Evolutionary conservation across 305 asterid species (phyloP).

Genomic region (Salvia sclarea): DNA sequence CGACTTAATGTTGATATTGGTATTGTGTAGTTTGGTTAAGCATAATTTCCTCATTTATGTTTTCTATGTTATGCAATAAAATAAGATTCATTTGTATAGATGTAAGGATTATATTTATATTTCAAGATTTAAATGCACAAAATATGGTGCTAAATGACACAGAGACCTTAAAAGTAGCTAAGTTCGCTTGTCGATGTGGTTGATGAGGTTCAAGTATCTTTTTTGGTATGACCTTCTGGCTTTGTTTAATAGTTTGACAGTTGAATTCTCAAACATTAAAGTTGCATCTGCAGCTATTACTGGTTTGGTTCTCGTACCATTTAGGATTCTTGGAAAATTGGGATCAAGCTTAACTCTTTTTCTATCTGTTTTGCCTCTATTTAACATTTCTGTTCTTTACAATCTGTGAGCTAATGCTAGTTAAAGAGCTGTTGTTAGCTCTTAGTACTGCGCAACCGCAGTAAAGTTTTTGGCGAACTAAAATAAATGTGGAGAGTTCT

Average conservation of each 20-base stretch:
- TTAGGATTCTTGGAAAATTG: constrained; percentile 8
- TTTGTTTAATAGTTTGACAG: constrained; percentile 13
- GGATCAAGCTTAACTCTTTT: not conserved
- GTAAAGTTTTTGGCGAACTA: not conserved
- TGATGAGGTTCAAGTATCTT: not conserved
- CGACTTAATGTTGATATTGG: not conserved
- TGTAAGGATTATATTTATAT: not conserved
- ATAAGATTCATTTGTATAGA: not conserved
- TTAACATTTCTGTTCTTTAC: not conserved
- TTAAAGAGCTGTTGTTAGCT: not conserved
- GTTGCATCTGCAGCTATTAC: not conserved
- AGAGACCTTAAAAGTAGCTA: not conserved
- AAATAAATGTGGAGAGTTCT: constrained; percentile 17
- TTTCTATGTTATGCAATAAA: not conserved
- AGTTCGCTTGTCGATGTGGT: constrained; percentile 1
- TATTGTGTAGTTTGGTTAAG: not conserved
- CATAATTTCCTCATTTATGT: constrained; percentile 1
- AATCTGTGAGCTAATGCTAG: not conserved
- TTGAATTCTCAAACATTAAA: not conserved
- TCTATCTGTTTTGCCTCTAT: constrained; percentile 1
- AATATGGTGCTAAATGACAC: not conserved
- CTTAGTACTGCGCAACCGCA: constrained; percentile 1
- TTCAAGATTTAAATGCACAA: too few relatives aligned
- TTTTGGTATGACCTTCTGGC: not conserved
- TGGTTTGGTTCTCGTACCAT: not conserved